Base-by-base conservation (phyloP, 2,329 filamentous ascomycete species). In the Trichoderma hamatum region DNA sequence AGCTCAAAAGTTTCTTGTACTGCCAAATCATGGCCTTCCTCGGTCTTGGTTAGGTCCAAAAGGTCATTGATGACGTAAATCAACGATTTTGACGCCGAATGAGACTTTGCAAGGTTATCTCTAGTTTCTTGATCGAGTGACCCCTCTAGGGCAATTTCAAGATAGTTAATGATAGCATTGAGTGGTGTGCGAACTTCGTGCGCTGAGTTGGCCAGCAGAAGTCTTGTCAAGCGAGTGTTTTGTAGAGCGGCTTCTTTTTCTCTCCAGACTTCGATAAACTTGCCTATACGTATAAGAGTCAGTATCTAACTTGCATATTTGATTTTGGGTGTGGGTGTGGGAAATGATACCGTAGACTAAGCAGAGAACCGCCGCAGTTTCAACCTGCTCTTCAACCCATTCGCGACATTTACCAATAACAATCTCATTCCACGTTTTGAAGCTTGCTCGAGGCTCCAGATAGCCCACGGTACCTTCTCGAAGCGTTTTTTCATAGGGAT, bases 41-140 rank as follows among this genome's bases (percentile, higher is more conserved):
- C 94, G 0, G 92, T 91, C 75, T 96, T 96, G 1, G 94, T 97
- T 34, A 97, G 82, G 76, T 97, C 94, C 0, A 97, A 83, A 1
- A 97, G 83, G 76, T 97, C 94, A 72, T 97, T 97, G 80, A 97
- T 97, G 11, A 97, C 93, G 76, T 96, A 97, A 5, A 97, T 95
- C 30, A 97, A 82, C 0, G 93, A 96, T 75, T 97, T 97, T 0
- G 94, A 97, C 4, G 94, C 94, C 0, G 93, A 96, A 76, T 97
- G 92, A 0, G 94, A 97, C 73, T 89, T 91, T 0, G 91, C 86
- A 6, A 97, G 82, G 70, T 96, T 96, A 5, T 97, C 94, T 24
- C 94, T 85, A 0, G 92, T 97, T 75, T 97, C 94, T 19, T 88
- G 82, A 72, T 97, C 94, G 3, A 97, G 82, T 0, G 84, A 82